These are phyloP conservation scores for Eimeria acervulina DNA, from an alignment of 169 alveolate species.

Conservation along the genomic window DNA sequence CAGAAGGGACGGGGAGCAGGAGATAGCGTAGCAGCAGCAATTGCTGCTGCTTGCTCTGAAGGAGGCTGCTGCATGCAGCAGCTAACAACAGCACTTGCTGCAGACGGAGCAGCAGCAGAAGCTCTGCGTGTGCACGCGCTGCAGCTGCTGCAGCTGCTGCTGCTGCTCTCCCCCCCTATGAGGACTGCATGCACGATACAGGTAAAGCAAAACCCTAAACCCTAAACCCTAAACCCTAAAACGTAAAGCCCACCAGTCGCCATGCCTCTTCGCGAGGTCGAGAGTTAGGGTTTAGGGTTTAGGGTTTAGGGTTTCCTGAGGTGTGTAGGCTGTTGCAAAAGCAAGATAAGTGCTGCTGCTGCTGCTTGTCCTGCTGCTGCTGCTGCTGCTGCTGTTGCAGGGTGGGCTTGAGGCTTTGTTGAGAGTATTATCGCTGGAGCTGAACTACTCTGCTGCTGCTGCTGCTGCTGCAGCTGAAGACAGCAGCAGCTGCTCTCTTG, in stretches of 20 bases:
- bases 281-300: neutral
- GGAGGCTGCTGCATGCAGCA: constrained; percentile 70
- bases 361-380: constrained; percentile 50
- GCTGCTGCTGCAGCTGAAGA: constrained; percentile 6
- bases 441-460: neutral
- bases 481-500: constrained; percentile 32
- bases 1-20: neutral
- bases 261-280: neutral
- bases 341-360: constrained; percentile 33
- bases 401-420: constrained; percentile 47
- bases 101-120: constrained; percentile 29
- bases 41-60: constrained; percentile 35
- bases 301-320: neutral
- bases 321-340: too few relatives aligned
- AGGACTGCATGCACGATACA: constrained; percentile 62
- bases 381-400: constrained; percentile 57
- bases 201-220: neutral
- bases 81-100: constrained; percentile 39
- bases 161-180: constrained; percentile 55
- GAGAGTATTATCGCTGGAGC: neutral
- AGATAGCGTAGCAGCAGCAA: constrained; percentile 16
- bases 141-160: constrained; percentile 69
- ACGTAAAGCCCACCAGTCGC: too few relatives aligned
- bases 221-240: neutral
- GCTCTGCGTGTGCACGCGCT: constrained; percentile 19